Base-by-base conservation (phyloP, 148 eudicot genomes). In the Simmondsia chinensis region DNA sequence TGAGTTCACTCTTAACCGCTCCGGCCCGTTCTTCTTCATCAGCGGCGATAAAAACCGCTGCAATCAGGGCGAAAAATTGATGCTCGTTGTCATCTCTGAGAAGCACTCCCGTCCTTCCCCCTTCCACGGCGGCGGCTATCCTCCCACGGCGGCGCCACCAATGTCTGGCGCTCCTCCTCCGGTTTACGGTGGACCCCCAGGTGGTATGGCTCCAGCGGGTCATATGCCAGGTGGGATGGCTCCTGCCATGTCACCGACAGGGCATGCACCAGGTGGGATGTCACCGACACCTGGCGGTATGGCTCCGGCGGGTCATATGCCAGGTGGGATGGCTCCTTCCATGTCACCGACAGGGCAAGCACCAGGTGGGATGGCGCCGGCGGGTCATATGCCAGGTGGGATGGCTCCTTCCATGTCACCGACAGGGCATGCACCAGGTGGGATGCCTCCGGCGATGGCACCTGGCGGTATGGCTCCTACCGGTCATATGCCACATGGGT, bases 1-100 rank as follows among this genome's bases (percentile, higher is more conserved):
- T 0, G 28, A 52, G 12, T 60, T 70, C 57, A 65, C 20, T 18
- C 45, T 86, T 9, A 7, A 42, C 3, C 72, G 64, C 1, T 61
- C 83, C 0, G 95, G 95, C 4, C 74, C 81, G 2, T 78, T 73
- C 61, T 86, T 50, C 53, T 86, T 75, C 75, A 75, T 86, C 25
- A 72, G 74, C 33, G 91, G 87, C 2, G 52, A 53, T 11, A 63
- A 73, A 22, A 29, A 50, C 2, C 53, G 52, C 33, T 86, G 95
- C 46, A 25, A 52, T 3, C 33, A 70, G 14, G 89, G 85, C 6
- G 76, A 77, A 39, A 85, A 70, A 45, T 28, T 85, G 16, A 39
- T 62, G 44, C 39, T 70, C 2, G 38, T 54, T 4, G 95, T 85
- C 5, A 15, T 84, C n/a, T 54, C 73, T 4, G 18, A 17, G 5